Percentiles rank a stretch among this genome's conserved stretches.
phyloP scores from a whole-genome alignment of 345 rosid genomes.

The Stellera chamaejasme region DNA sequence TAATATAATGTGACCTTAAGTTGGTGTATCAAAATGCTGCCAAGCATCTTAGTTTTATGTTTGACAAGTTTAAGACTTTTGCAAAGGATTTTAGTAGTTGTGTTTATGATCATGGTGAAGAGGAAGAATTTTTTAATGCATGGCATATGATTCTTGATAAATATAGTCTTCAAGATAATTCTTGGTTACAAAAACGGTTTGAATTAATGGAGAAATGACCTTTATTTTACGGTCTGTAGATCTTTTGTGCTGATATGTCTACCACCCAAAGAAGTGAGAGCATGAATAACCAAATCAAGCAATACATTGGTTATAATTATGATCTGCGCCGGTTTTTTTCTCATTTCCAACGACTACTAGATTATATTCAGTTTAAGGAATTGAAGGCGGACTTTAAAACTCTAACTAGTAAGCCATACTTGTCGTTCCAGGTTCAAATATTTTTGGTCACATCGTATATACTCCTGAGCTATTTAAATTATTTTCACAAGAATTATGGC shows the following conservation, averaged over 20 bases:
- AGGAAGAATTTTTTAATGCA: not conserved
- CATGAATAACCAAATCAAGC: no score
- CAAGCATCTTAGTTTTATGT: not conserved
- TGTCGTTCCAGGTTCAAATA: not conserved
- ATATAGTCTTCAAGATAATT: not conserved
- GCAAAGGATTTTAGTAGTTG: conserved; percentile 1
- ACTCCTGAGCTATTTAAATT: not conserved
- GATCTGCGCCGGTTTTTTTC: not conserved
- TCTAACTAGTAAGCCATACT: not conserved
- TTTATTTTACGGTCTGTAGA: not conserved
- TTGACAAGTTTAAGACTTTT: not conserved
- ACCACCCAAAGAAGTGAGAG: not conserved
- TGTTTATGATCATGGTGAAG: conserved; percentile 8
- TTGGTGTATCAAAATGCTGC: conserved; percentile 3
- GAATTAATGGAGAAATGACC: not conserved
- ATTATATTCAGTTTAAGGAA: not conserved
- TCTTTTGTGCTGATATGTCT: not conserved
- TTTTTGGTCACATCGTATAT: no score
- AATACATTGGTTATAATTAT: no score
- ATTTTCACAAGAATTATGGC: not conserved
- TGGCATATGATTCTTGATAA: conserved; percentile 2
- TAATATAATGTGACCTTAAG: no score
- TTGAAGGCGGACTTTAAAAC: not conserved
- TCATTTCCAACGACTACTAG: not conserved
- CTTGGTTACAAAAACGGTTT: not conserved